Evolutionary conservation across 1,284 basidiomycete species (phyloP), one percentile per base, ranked within the genome.

Genomic region (Cystobasidiaceae sp.): DNA sequence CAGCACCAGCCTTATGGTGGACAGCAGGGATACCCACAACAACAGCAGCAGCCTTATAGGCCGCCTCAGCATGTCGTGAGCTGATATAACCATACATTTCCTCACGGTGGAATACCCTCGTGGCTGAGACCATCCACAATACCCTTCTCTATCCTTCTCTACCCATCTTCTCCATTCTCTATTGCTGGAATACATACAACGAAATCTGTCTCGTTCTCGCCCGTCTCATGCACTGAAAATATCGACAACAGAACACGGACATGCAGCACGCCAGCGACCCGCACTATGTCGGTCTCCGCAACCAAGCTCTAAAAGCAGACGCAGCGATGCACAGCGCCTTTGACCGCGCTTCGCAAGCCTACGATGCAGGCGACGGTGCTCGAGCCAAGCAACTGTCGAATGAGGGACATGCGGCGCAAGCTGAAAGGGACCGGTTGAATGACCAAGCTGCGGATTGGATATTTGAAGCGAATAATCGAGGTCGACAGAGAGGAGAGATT

Each of bases 381-480:
- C 78, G 79, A 23, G 93, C 93, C 11, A 93, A 97, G 78, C 81
- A 88, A 68, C 81, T 97, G 33, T 90, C 87, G 9, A 83, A 86
- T 69, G 75, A 93, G 77, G 94, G 92, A 7, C 90, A 93, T 76
- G 78, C 80, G 54, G 89, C 94, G 76, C 85, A 93, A 77, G 74
- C 78, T 13, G 82, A 85, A 73, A 93, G 93, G 87, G 86, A 90
- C 70, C 77, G 82, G 51, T 78, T 93, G 70, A 93, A 98, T 76
- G 82, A 82, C 68, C 79, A 96, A 77, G 96, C 94, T 0, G 85
- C 86, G 64, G 84, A 87, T 57, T 94, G 90, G 89, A 96, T 97
- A 70, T 97, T 87, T 75, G 78, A 79, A 91, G 90, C 89, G 75
- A 94, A 93, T 74, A 96, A 96, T 79, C 81, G 82, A 76, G 83